phyloP scores from a whole-genome alignment of 2,329 filamentous ascomycete species.

The Venturia oleaginea region DNA sequence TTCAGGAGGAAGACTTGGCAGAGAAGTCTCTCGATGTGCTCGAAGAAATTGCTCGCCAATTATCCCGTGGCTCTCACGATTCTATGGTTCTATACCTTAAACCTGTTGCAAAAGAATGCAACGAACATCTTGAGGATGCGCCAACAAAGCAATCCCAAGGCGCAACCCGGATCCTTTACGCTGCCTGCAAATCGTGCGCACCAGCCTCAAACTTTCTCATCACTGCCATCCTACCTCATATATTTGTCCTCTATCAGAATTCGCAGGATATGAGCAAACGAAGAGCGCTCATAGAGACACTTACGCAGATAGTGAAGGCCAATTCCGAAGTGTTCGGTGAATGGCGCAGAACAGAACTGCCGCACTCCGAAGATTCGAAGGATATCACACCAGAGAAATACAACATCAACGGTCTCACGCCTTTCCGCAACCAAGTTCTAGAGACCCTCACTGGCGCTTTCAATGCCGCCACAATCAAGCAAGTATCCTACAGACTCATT shows the following conservation, averaged over 20 bases:
- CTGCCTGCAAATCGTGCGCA: constrained; percentile 46
- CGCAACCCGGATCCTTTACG: constrained; percentile 50
- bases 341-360: constrained; percentile 37
- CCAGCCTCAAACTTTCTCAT: constrained; percentile 47
- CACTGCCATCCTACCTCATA: constrained; percentile 46
- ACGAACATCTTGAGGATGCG: constrained; percentile 58
- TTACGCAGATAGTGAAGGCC: constrained; percentile 50
- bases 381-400: constrained; percentile 23
- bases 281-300: constrained; percentile 52
- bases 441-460: constrained; percentile 36
- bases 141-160: constrained; percentile 60
- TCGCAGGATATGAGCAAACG: constrained; percentile 54
- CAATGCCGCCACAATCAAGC: constrained; percentile 34
- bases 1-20: constrained; percentile 56
- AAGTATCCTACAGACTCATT: constrained; percentile 40
- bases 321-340: constrained; percentile 48
- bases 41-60: constrained; percentile 44
- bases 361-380: constrained; percentile 20
- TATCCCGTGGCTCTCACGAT: constrained; percentile 42
- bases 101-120: constrained; percentile 57
- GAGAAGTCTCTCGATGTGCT: constrained; percentile 49
- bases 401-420: constrained; percentile 29
- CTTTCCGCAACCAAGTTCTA: constrained; percentile 33
- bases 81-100: constrained; percentile 46
- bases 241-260: constrained; percentile 52